phyloP scores from a whole-genome alignment of 495 filamentous ascomycete species.

The Podospora fimiseda region DNA sequence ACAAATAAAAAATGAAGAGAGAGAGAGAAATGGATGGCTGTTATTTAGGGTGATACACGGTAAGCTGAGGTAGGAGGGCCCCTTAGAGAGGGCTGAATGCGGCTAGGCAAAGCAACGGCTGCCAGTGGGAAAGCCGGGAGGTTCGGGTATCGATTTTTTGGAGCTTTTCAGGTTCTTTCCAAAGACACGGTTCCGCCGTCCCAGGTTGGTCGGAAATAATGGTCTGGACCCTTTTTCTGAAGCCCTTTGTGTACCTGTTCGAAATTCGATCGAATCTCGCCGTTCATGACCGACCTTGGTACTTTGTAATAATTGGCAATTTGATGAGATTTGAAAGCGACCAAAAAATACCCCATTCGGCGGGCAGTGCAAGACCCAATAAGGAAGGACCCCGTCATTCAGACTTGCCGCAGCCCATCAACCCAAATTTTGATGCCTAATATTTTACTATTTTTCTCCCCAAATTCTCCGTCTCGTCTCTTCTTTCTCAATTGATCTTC shows the following conservation, averaged over 20 bases:
- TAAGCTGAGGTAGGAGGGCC: too few species aligned
- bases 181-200: too few species aligned
- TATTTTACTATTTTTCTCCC: neutral
- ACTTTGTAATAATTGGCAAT: too few species aligned
- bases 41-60: conserved; percentile 3
- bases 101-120: neutral
- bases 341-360: neutral
- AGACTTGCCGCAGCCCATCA: neutral
- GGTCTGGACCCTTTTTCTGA: neutral
- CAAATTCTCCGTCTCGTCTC: neutral
- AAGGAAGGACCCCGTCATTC: conserved; percentile 2
- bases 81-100: conserved; percentile 7
- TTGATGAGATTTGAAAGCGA: neutral
- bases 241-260: neutral
- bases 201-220: neutral
- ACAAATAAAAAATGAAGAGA: neutral
- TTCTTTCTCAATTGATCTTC: neutral
- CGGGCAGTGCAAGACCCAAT: conserved; percentile 5
- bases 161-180: too few species aligned
- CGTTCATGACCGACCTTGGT: too few species aligned
- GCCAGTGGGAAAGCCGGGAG: neutral
- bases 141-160: neutral
- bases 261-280: neutral
- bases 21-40: neutral
- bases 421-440: conserved; percentile 1